phyloP scores from a whole-genome alignment of 176 grass and related monocot genomes.

The Aegilops sharonensis region DNA sequence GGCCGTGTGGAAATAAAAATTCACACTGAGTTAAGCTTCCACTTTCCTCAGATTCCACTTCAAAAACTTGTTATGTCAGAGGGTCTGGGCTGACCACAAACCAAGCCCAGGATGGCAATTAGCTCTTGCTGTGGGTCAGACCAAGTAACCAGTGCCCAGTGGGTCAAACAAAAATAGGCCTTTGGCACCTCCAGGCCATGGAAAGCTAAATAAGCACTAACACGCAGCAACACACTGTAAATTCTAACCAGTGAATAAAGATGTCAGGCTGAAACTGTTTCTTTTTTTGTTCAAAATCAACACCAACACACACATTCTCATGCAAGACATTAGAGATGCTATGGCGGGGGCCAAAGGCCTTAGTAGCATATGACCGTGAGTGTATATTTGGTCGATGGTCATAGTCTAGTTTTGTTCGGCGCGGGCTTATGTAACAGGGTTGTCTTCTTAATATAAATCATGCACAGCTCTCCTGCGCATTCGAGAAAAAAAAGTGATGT shows the following conservation, averaged over 20 bases:
- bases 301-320: too few species aligned
- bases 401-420: background rate
- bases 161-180: background rate
- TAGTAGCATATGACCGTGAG: background rate
- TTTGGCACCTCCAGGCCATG: background rate
- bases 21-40: background rate
- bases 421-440: background rate
- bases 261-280: background rate
- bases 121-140: background rate
- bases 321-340: too few species aligned
- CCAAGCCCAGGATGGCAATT: background rate
- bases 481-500: background rate
- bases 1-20: background rate
- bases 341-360: background rate
- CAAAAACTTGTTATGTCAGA: background rate
- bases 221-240: background rate
- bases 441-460: background rate
- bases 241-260: background rate
- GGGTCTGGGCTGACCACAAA: background rate
- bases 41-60: background rate
- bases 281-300: conserved; percentile 9
- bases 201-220: background rate
- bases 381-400: background rate
- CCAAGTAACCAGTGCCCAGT: background rate
- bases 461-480: background rate